A percentile compares a stretch with the other conserved stretches of the same genome.
Evolutionary conservation across 2,329 filamentous ascomycete genomes (phyloP).

Genomic region (Lasiodiplodia citricola): DNA sequence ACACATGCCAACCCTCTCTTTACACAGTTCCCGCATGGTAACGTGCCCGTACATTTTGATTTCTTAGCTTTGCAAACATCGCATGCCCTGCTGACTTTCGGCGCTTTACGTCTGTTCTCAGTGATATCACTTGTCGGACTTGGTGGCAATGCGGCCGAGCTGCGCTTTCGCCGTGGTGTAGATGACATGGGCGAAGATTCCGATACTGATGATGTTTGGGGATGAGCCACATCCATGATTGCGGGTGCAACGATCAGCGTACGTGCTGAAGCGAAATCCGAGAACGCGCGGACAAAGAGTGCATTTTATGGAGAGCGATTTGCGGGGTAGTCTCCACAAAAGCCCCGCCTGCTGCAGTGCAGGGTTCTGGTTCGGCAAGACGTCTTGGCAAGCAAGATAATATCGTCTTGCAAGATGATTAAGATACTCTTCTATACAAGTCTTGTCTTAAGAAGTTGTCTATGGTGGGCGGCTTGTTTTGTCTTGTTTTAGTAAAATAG

Average conservation of each 20-base stretch:
- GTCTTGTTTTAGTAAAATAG: too few relatives aligned
- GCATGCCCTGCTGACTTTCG: conserved; percentile 39
- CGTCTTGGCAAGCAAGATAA: too few relatives aligned
- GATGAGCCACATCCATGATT: background rate
- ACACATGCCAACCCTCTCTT: conserved; percentile 32
- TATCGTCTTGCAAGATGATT: too few relatives aligned
- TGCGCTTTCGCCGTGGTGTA: background rate
- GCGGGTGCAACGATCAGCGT: background rate
- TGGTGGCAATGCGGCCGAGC: background rate
- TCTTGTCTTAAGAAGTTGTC: too few relatives aligned
- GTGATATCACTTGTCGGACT: background rate
- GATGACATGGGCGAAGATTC: background rate
- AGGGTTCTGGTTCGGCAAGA: background rate
- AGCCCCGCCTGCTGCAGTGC: background rate
- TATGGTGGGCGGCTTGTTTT: too few relatives aligned
- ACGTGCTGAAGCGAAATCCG: background rate
- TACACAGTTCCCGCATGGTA: conserved; percentile 36
- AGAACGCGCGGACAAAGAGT: background rate
- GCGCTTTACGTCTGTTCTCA: conserved; percentile 24
- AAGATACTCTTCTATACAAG: too few relatives aligned
- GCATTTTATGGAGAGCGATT: background rate
- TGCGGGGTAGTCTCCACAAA: background rate
- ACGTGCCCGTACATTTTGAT: conserved; percentile 37
- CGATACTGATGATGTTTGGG: background rate
- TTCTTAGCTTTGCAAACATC: conserved; percentile 40